Evolutionary conservation across 1,284 basidiomycete genomes (phyloP).

Genomic region (Pseudomicrostroma phylloplanum): DNA sequence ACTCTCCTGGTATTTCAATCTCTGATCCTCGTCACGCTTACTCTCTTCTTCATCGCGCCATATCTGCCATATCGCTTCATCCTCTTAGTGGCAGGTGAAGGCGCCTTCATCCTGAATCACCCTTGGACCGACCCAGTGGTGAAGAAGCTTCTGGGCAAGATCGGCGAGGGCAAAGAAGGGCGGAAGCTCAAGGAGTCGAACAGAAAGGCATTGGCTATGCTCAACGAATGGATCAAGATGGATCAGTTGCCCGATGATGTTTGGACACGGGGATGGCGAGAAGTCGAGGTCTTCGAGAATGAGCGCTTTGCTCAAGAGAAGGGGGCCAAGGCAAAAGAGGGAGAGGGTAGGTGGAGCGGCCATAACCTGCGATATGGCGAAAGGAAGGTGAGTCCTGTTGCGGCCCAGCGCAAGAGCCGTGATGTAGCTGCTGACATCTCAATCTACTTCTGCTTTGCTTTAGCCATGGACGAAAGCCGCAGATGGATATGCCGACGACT

Average conservation of each 20-base stretch:
- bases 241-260: conserved; percentile 42
- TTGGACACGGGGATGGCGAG: conserved; percentile 44
- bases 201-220: conserved; percentile 15
- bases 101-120: conserved; percentile 40
- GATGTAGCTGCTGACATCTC: neutral
- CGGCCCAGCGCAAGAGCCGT: too few species aligned
- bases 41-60: conserved; percentile 42
- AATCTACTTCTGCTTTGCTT: neutral
- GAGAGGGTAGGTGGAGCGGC: conserved; percentile 27
- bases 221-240: conserved; percentile 42
- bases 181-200: conserved; percentile 12
- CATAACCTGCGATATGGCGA: conserved; percentile 30
- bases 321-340: neutral
- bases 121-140: conserved; percentile 46
- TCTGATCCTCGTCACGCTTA: conserved; percentile 33
- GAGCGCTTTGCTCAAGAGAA: conserved; percentile 10
- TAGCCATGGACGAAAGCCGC: conserved; percentile 40
- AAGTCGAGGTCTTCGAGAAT: conserved; percentile 45
- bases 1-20: conserved; percentile 44
- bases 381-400: conserved; percentile 3
- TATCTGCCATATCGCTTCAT: conserved; percentile 40
- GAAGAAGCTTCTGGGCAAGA: conserved; percentile 20
- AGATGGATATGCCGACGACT: conserved; percentile 29
- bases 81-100: conserved; percentile 46
- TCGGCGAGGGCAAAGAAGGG: conserved; percentile 18